A percentile compares a stretch with the other conserved stretches of the same genome.
Evolutionary conservation across 164 flowering plant genomes (phyloP).

Genomic region (Nelumbo lutea): DNA sequence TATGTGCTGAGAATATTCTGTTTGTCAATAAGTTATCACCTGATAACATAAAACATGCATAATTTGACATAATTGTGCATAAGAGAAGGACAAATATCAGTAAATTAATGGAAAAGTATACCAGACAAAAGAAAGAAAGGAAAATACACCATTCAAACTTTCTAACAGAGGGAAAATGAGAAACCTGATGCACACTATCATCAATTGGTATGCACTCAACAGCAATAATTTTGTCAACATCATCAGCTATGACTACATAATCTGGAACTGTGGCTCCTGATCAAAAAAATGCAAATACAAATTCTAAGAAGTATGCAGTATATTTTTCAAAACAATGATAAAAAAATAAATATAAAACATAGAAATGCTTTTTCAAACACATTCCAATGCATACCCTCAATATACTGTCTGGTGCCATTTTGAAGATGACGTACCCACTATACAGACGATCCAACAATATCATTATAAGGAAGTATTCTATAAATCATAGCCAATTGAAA

Average conservation of each 20-base stretch:
- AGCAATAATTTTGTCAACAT: constrained; percentile 86
- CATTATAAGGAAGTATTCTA: neutral
- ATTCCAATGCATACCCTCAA: constrained; percentile 57
- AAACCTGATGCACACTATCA: constrained; percentile 81
- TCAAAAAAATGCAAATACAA: constrained; percentile 14
- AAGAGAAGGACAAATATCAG: neutral
- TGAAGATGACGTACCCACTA: constrained; percentile 97
- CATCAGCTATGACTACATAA: constrained; percentile 93
- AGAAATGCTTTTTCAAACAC: neutral
- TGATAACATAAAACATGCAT: neutral
- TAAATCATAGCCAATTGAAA: constrained; percentile 1
- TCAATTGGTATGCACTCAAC: constrained; percentile 98
- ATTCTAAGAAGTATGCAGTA: neutral
- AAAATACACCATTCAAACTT: neutral
- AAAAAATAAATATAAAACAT: neutral
- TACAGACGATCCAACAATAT: constrained; percentile 15
- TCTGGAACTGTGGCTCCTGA: constrained; percentile 97
- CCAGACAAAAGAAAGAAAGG: neutral
- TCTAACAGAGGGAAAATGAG: constrained; percentile 3
- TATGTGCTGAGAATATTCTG: neutral
- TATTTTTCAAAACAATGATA: neutral
- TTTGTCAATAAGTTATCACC: constrained; percentile 1
- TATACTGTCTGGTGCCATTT: constrained; percentile 84
- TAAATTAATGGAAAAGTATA: neutral
- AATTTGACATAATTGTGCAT: neutral